Conservation (phyloP, 768 basidiomycete species). For the Rhizopogon sp. region DNA sequence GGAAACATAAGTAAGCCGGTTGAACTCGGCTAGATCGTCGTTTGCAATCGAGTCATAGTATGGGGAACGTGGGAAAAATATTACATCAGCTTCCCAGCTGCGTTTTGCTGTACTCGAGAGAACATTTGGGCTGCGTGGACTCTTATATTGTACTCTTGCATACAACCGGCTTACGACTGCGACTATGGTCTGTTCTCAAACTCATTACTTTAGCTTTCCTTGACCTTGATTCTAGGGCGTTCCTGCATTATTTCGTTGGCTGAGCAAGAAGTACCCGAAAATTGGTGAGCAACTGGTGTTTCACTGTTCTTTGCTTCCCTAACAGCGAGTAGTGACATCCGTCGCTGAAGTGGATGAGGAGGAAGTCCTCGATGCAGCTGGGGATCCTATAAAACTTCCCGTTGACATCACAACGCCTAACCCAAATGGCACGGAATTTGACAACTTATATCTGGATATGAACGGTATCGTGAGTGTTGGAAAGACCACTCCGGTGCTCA, state of each 20-base stretch:
- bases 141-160: neutral
- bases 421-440: slow-evolving; percentile 95
- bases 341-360: slow-evolving; percentile 84
- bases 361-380: slow-evolving; percentile 62
- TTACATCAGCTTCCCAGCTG: slow-evolving; percentile 1
- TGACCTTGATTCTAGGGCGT: slow-evolving; percentile 66
- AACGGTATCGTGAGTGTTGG: slow-evolving; percentile 80
- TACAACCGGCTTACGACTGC: too few relatives aligned
- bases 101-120: neutral
- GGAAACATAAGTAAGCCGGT: neutral
- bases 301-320: neutral
- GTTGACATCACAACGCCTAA: slow-evolving; percentile 77
- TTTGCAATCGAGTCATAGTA: slow-evolving; percentile 3
- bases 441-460: slow-evolving; percentile 98
- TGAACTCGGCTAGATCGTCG: neutral
- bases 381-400: slow-evolving; percentile 64
- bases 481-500: neutral
- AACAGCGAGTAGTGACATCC: slow-evolving; percentile 47
- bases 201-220: neutral
- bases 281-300: slow-evolving; percentile 55
- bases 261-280: slow-evolving; percentile 98
- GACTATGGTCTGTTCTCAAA: neutral
- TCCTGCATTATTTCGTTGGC: slow-evolving; percentile 96
- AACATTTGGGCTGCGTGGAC: neutral
- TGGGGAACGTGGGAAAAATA: slow-evolving; percentile 2